Conservation (phyloP, 2,329 filamentous ascomycete species). For the Aspergillus sp. region DNA sequence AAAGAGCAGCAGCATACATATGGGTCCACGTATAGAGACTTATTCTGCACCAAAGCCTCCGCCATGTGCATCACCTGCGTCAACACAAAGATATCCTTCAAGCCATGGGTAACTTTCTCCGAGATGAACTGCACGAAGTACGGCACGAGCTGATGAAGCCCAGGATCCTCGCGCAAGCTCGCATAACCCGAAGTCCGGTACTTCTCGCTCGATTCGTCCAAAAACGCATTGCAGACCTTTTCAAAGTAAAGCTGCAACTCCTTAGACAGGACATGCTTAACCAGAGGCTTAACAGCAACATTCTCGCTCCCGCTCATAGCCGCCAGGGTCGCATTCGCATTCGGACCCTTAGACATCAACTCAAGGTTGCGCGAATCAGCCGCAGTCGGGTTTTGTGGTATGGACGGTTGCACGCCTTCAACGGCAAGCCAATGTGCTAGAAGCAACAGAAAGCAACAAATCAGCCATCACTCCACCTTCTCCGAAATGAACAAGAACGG, state of each 20-base stretch:
- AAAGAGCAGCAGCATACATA: slow-evolving; percentile 49
- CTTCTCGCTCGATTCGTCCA: slow-evolving; percentile 85
- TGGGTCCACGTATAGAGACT: slow-evolving; percentile 71
- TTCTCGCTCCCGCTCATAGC: slow-evolving; percentile 82
- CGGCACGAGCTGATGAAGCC: slow-evolving; percentile 89
- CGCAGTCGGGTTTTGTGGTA: slow-evolving; percentile 91
- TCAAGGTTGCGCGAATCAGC: slow-evolving; percentile 81
- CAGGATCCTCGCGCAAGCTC: slow-evolving; percentile 83
- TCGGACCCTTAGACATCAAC: slow-evolving; percentile 83
- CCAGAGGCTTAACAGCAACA: slow-evolving; percentile 78
- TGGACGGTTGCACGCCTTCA: slow-evolving; percentile 93
- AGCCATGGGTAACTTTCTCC: slow-evolving; percentile 90
- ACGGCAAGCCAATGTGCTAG: slow-evolving; percentile 95
- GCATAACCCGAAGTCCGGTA: slow-evolving; percentile 82
- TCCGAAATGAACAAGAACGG: neutral
- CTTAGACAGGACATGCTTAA: slow-evolving; percentile 95
- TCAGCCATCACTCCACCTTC: neutral
- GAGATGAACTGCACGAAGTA: slow-evolving; percentile 97
- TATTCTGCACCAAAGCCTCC: slow-evolving; percentile 79
- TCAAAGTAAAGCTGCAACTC: slow-evolving; percentile 97
- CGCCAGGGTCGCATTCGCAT: slow-evolving; percentile 80
- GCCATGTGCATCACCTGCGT: slow-evolving; percentile 91
- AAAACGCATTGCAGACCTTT: slow-evolving; percentile 83
- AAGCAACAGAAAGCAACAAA: neutral
- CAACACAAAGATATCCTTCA: slow-evolving; percentile 86